Evolutionary conservation across 495 filamentous ascomycete genomes (phyloP), one percentile per base, ranked within the genome.

Genomic region (Daldinia concentrica): DNA sequence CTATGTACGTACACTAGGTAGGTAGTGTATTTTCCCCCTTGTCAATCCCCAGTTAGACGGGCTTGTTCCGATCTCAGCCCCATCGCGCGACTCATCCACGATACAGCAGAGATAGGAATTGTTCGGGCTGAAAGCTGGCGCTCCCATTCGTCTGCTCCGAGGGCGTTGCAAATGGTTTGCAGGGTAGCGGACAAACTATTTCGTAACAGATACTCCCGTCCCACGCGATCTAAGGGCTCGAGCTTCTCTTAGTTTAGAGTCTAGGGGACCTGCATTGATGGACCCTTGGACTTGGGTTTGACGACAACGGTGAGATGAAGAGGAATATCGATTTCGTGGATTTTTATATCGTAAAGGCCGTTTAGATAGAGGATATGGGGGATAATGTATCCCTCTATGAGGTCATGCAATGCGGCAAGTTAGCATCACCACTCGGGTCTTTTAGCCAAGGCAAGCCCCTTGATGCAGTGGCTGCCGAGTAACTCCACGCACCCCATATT

Each of bases 201-300:
- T 73, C 62, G 71, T 73, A 73, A 73, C 62, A 69, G 51, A 69
- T 73, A 66, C 71, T 54, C 59, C 66, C 22, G 71, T 73, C 71
- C 66, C 66, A 73, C 71, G 71, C 71, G 65, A 69, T 66, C 62
- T 45, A 65, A 14, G n/a, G 69, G 64, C 69, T 68, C 69, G 59
- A 72, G 69, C 69, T 72, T 68, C 43, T 55, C 63, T 61, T 64
- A 54, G 69, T 59, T 64, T 36, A 43, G 41, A 62, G 29, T 5
- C 43, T 50, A 22, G 58, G 58, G 63, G 69, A 68, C 64, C 69
- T 68, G 69, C 62, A 43, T 68, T 15, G 61, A 72, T 29, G 64
- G 60, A 61, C 56, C 71, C 71, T 69, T 66, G 62, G 56, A 30
- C 58, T 58, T 68, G 65, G 71, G 64, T 37, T 66, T 59, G 43